phyloP scores from a whole-genome alignment of 371 early-diverging fungal species.

The Batkoa obscura region DNA sequence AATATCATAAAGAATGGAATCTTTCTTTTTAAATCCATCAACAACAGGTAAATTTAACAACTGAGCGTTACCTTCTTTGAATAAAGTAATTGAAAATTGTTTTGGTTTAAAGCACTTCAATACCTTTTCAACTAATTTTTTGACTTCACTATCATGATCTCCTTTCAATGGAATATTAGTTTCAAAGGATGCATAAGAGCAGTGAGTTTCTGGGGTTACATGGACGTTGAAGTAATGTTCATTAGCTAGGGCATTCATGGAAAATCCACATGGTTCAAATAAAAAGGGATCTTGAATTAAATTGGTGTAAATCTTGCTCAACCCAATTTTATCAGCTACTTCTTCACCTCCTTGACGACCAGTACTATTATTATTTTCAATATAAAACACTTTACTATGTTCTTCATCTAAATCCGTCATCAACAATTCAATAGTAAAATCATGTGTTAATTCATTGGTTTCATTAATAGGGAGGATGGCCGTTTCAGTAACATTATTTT shows the following conservation, averaged over 20 bases:
- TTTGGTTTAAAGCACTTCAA: slow-evolving; percentile 60
- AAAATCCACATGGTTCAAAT: slow-evolving; percentile 88
- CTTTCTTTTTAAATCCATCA: slow-evolving; percentile 33
- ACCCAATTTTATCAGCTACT: slow-evolving; percentile 40
- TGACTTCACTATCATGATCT: slow-evolving; percentile 28
- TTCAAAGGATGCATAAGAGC: slow-evolving; percentile 95
- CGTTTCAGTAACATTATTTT: too few relatives aligned
- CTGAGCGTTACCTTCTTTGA: slow-evolving; percentile 19
- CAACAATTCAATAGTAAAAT: slow-evolving; percentile 82
- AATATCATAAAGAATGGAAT: slow-evolving; percentile 57
- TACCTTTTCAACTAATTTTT: slow-evolving; percentile 49
- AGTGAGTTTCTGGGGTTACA: slow-evolving; percentile 92
- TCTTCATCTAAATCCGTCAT: slow-evolving; percentile 61
- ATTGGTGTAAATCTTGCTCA: slow-evolving; percentile 51
- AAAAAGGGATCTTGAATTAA: slow-evolving; percentile 62
- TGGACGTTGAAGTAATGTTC: slow-evolving; percentile 85
- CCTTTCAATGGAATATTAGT: slow-evolving; percentile 52
- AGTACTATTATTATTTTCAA: slow-evolving; percentile 13
- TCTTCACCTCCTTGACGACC: slow-evolving; percentile 24
- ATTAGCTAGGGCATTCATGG: slow-evolving; percentile 64
- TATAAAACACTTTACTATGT: too few relatives aligned
- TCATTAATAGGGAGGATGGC: slow-evolving; percentile 6
- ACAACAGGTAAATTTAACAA: slow-evolving; percentile 14
- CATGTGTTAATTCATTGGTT: slow-evolving; percentile 21
- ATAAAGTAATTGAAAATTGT: slow-evolving; percentile 65